Evolutionary conservation across 441 rosid genomes (phyloP).

Genomic region (Pelargonium cotyledonis): DNA sequence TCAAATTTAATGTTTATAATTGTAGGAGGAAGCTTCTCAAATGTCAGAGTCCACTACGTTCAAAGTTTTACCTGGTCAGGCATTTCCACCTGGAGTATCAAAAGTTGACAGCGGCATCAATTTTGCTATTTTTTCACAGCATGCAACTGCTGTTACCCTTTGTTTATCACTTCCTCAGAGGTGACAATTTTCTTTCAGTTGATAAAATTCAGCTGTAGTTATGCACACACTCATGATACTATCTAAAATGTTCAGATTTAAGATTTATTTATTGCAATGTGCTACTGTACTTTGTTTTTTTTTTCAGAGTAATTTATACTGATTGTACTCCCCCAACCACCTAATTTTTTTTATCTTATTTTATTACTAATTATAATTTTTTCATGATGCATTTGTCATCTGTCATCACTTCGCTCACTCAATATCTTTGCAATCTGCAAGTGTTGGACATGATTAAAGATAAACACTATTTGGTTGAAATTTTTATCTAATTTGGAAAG

Average conservation of each 20-base stretch:
- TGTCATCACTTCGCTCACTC: neutral
- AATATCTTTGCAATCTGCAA: neutral
- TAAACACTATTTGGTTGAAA: neutral
- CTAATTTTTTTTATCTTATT: too few relatives aligned
- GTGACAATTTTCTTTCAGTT: slow-evolving; percentile 25
- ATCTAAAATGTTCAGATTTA: neutral
- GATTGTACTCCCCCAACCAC: too few relatives aligned
- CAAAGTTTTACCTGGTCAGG: slow-evolving; percentile 56
- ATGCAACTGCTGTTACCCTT: slow-evolving; percentile 72
- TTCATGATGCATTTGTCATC: neutral
- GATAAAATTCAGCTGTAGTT: neutral
- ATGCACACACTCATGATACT: neutral
- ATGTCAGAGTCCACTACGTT: slow-evolving; percentile 39
- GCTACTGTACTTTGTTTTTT: too few relatives aligned
- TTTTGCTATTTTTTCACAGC: slow-evolving; percentile 80
- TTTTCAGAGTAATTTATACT: too few relatives aligned
- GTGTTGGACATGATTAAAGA: neutral
- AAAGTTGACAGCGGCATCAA: slow-evolving; percentile 72
- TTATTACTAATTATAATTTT: neutral
- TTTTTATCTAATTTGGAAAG: neutral
- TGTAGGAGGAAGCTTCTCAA: slow-evolving; percentile 49
- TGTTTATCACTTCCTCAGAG: slow-evolving; percentile 66
- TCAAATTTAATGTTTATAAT: slow-evolving; percentile 12
- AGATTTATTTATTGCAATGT: neutral
- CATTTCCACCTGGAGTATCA: slow-evolving; percentile 75